phyloP scores from a whole-genome alignment of 164 flowering plant genomes.

The Annona cherimola region DNA sequence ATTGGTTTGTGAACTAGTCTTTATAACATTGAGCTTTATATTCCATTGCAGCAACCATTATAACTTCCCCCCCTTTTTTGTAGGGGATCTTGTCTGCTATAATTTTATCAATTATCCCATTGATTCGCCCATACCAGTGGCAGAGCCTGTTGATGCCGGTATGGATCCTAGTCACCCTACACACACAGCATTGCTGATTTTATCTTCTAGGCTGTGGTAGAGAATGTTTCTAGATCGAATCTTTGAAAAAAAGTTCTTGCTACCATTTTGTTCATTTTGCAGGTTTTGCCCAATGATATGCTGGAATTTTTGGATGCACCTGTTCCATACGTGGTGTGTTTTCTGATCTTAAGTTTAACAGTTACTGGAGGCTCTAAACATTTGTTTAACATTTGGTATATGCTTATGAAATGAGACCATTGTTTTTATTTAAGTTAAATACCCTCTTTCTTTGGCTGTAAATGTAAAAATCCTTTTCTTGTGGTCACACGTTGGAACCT shows the following conservation, averaged over 20 bases:
- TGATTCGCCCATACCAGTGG: slow-evolving; percentile 95
- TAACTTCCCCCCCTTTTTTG: slow-evolving; percentile 1
- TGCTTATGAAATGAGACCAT: no score
- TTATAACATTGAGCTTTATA: background rate
- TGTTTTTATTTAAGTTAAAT: no score
- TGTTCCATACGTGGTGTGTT: slow-evolving; percentile 93
- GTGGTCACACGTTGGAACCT: no score
- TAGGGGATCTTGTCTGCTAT: slow-evolving; percentile 88
- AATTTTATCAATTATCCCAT: slow-evolving; percentile 80
- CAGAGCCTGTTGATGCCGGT: slow-evolving; percentile 98
- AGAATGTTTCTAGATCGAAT: background rate
- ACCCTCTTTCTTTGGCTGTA: no score
- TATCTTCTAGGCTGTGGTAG: background rate
- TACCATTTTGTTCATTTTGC: slow-evolving; percentile 10
- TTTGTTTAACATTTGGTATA: background rate
- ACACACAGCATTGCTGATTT: background rate
- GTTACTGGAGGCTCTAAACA: background rate
- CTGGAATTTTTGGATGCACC: slow-evolving; percentile 99
- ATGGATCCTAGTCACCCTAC: slow-evolving; percentile 14
- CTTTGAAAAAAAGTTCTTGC: background rate
- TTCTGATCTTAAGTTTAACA: background rate
- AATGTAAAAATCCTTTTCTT: no score
- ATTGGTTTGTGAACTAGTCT: no score
- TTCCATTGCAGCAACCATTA: background rate
- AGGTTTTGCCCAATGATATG: slow-evolving; percentile 99